Base-by-base conservation (phyloP, 306 rosid genomes). In the Trifolium dubium region DNA sequence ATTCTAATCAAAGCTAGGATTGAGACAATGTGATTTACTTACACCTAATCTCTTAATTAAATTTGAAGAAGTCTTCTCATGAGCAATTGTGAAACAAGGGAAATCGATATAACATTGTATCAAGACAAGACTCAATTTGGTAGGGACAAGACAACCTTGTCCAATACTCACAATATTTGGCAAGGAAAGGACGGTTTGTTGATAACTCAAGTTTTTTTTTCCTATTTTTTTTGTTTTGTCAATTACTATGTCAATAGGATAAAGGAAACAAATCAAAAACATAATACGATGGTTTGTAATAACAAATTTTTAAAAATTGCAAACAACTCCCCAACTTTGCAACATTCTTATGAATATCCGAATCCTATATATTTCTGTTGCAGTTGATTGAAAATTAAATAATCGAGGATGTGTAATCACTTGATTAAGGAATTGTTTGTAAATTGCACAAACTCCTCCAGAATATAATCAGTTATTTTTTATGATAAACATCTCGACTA, bases 21-120 rank as follows among this genome's bases (percentile, higher is more conserved):
- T 56, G 35, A 11, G 37, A 56, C 34, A 28, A 28, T n/a, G 6
- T 11, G 15, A 64, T 55, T 37, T 39, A 50, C 39, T 2, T 61
- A 64, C 30, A 67, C 60, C 59, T 30, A 30, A 55, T 58, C 23
- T 30, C 49, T 44, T 10, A n/a, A 58, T 76, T 43, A 23, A 31
- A 23, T 39, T 44, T 68, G 51, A 46, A 58, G 4, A 34, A 58
- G 40, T 41, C 14, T 2, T n/a, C 5, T 66, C 43, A 6, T 75
- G 18, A 51, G 0, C 39, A 14, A 37, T 39, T 55, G 40, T 41
- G 49, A 35, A 37, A 37, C 44, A 64, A 64, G 64, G 15, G 34
- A 75, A 65, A 17, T 66, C 12, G 49, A 54, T 63, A 29, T n/a
- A 30, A 23, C 50, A 55, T 55, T 17, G n/a, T 1, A 49, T 23